Evolutionary conservation across 2,329 filamentous ascomycete genomes (phyloP).

Genomic region (Claviceps sp.): DNA sequence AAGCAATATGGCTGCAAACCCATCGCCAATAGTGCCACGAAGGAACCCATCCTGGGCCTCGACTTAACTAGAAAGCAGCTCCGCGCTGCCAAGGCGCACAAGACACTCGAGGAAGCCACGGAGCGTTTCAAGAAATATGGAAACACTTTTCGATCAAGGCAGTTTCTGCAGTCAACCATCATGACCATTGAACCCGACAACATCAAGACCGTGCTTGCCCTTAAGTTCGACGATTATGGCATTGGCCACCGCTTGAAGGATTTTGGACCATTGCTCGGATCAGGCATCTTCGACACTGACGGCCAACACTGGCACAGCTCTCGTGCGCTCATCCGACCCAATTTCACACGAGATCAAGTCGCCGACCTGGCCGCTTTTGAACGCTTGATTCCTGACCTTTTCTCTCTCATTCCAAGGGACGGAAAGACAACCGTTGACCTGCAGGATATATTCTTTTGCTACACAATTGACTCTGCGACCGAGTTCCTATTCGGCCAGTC

Average conservation of each 20-base stretch:
- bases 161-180: slow-evolving; percentile 4
- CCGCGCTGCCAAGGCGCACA: background rate
- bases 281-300: slow-evolving; percentile 16
- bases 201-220: slow-evolving; percentile 16
- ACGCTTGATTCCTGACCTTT: slow-evolving; percentile 14
- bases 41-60: slow-evolving; percentile 4
- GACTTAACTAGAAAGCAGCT: slow-evolving; percentile 1
- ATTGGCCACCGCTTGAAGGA: slow-evolving; percentile 11
- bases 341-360: slow-evolving; percentile 29
- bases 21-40: background rate
- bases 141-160: slow-evolving; percentile 1
- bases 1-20: slow-evolving; percentile 4
- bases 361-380: slow-evolving; percentile 26
- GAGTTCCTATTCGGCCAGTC: slow-evolving; percentile 51
- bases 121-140: background rate
- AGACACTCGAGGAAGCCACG: background rate
- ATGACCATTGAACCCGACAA: slow-evolving; percentile 14
- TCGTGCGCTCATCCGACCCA: slow-evolving; percentile 24
- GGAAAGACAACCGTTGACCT: slow-evolving; percentile 27
- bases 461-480: slow-evolving; percentile 34
- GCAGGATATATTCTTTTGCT: slow-evolving; percentile 32
- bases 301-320: slow-evolving; percentile 20
- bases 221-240: slow-evolving; percentile 15
- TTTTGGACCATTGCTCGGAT: slow-evolving; percentile 28
- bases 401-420: slow-evolving; percentile 15